Evolutionary conservation across 1,284 basidiomycete species (phyloP), one percentile per base, ranked within the genome.

Genomic region (Mycosarcoma maydis): DNA sequence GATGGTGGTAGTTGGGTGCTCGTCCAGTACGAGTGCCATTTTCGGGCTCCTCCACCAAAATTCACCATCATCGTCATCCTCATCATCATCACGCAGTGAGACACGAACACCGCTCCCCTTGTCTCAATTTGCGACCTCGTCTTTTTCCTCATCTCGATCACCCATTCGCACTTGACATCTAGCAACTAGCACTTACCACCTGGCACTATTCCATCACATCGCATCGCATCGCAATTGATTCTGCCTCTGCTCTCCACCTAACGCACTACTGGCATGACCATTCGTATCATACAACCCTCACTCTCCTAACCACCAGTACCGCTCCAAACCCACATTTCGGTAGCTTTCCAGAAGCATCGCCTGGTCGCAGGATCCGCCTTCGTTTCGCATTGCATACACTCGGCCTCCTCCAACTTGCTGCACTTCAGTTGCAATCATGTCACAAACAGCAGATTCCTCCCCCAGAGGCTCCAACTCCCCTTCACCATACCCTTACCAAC

Each of bases 381-480:
- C n/a, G n/a, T n/a, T n/a, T n/a, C n/a, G n/a, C n/a, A n/a, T n/a
- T n/a, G n/a, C n/a, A n/a, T n/a, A 6, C 45, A 45, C 3, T 30
- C 38, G 33, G 13, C 44, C 9, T 46, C 23, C 13, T 17, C 40
- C 3, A 50, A 39, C 51, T 39, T 17, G 20, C 8, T 41, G 10
- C 10, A 29, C 41, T 52, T 23, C 8, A 14, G n/a, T 14, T 29
- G 33, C 23, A 22, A 51, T 6, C 38, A 71, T 71, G 68, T 61
- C 68, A 6, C 32, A 47, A 17, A 71, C 68, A 14, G 68, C 58
- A 11, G 62, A 56, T 29, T 71, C 68, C 30, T 71, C 68, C 5
- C 62, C 62, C 2, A 53, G 61, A n/a, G 68, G 68, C n/a, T 58
- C 68, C 30, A 66, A 71, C 41, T 71, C 68, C 14, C 68, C 68